Conservation (phyloP, 2,329 filamentous ascomycete genomes). For the Sclerotinia borealis region DNA sequence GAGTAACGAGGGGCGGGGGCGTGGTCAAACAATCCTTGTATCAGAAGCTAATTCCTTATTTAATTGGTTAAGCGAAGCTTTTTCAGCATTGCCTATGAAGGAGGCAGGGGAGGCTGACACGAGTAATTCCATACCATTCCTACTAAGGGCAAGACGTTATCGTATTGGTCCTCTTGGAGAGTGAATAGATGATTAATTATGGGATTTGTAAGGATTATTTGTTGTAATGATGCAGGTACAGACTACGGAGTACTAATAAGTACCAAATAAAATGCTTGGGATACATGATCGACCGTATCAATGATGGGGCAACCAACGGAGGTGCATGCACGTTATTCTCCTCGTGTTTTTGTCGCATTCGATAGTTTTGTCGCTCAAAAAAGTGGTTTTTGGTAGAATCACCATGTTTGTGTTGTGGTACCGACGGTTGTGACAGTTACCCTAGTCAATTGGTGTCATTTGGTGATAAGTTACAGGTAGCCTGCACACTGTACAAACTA, state of each 20-base stretch:
- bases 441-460: no score
- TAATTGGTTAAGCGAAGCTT: constrained; percentile 1
- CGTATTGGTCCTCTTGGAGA: neutral
- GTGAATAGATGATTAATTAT: neutral
- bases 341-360: neutral
- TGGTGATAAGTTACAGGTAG: no score
- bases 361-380: neutral
- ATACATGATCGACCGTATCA: constrained; percentile 1
- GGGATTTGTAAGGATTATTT: neutral
- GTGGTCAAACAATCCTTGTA: constrained; percentile 10
- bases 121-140: neutral
- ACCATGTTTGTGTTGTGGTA: neutral
- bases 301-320: neutral
- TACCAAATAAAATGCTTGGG: neutral
- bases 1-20: constrained; percentile 3
- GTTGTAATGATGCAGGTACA: constrained; percentile 4
- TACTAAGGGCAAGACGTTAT: neutral
- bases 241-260: no score
- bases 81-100: neutral
- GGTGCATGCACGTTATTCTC: neutral
- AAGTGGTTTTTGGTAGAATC: neutral
- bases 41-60: neutral
- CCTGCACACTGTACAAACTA: no score
- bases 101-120: neutral
- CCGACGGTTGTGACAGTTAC: neutral